phyloP scores from a whole-genome alignment of 2,329 filamentous ascomycete genomes.

The Bipolaris cookei region DNA sequence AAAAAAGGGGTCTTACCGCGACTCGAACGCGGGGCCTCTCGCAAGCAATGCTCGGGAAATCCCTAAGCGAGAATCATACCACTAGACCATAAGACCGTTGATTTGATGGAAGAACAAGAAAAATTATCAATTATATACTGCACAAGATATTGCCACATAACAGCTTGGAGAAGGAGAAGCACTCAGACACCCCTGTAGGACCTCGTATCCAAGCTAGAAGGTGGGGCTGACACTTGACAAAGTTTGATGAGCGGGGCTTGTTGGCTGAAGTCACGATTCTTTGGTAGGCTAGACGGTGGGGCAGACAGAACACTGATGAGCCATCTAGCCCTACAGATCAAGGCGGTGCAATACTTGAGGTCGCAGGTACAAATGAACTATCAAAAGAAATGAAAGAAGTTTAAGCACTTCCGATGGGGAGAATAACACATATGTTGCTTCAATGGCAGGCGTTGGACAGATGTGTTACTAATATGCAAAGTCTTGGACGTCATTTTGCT shows the following conservation, averaged over 20 bases:
- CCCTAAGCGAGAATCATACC: conserved; percentile 75
- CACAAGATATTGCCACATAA: neutral
- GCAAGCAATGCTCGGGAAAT: conserved; percentile 28
- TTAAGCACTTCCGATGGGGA: neutral
- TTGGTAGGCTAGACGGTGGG: neutral
- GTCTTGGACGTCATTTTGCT: too few relatives aligned
- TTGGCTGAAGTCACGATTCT: neutral
- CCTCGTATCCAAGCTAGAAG: neutral
- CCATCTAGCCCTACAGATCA: neutral
- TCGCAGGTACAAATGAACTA: neutral
- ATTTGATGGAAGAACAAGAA: neutral
- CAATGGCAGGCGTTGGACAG: too few relatives aligned
- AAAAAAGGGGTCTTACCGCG: conserved; percentile 34
- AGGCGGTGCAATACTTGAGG: neutral
- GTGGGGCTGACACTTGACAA: neutral
- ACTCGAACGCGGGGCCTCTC: conserved; percentile 41
- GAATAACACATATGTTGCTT: too few relatives aligned
- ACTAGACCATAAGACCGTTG: conserved; percentile 57
- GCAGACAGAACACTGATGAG: neutral
- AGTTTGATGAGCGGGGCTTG: neutral
- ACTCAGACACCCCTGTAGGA: neutral
- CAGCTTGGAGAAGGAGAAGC: too few relatives aligned
- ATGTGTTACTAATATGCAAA: too few relatives aligned
- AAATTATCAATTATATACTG: neutral
- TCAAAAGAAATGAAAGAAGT: neutral